Percentiles rank a stretch among this genome's conserved stretches.
Conservation (phyloP, 2,329 filamentous ascomycete species). For the Arthrocladium fulminans region DNA sequence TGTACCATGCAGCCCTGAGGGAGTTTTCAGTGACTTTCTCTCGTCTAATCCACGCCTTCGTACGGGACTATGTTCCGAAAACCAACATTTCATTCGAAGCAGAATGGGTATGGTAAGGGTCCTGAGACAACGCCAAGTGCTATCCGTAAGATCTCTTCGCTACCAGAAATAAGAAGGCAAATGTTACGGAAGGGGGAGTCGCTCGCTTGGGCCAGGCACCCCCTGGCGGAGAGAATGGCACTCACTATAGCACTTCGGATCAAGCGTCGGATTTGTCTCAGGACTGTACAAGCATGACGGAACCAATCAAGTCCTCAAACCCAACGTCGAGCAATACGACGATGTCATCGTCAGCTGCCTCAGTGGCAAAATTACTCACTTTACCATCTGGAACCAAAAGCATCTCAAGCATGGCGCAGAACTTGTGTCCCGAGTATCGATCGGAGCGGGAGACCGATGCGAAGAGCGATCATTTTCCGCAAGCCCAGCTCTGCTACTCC, state of each 20-base stretch:
- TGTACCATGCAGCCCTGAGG: too few species aligned
- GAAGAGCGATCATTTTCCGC: not conserved
- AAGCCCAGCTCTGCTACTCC: not conserved
- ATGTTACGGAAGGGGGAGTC: not conserved
- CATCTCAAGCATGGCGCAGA: not conserved
- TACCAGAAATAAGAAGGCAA: not conserved
- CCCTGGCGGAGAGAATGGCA: not conserved
- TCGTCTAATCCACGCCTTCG: not conserved
- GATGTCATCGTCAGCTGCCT: not conserved
- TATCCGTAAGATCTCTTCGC: not conserved
- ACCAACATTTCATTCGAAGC: not conserved
- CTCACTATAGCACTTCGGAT: not conserved
- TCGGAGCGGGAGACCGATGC: not conserved
- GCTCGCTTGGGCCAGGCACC: not conserved
- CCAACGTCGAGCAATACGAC: not conserved
- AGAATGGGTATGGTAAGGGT: not conserved
- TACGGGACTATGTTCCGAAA: not conserved
- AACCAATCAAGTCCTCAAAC: not conserved
- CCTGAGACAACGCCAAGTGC: not conserved
- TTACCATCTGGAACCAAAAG: not conserved
- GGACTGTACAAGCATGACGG: not conserved
- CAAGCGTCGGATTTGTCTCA: not conserved
- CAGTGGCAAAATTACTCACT: not conserved
- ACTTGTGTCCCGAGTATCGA: not conserved
- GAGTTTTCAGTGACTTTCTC: not conserved